Conservation (phyloP, 805 yeast species). For the Candida succiphila region DNA sequence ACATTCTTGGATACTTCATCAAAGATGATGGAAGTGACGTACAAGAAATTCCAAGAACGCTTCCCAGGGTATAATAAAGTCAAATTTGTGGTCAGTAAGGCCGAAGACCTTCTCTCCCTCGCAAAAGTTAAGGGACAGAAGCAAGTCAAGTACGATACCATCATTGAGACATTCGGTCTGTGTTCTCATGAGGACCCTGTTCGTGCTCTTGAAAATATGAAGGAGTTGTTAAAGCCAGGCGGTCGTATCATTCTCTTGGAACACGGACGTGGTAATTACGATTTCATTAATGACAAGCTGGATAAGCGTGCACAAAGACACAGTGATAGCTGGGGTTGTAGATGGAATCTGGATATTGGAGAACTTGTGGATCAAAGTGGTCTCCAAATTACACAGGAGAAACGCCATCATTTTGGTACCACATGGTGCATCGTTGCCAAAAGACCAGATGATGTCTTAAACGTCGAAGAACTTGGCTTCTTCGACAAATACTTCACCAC, state of each 20-base stretch:
- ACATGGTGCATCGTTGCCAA: slow-evolving; percentile 81
- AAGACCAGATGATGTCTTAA: slow-evolving; percentile 54
- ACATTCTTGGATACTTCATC: slow-evolving; percentile 81
- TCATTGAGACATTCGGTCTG: slow-evolving; percentile 87
- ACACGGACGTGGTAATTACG: slow-evolving; percentile 84
- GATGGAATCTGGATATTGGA: slow-evolving; percentile 95
- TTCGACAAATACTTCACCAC: slow-evolving; percentile 37
- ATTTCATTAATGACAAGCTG: slow-evolving; percentile 65
- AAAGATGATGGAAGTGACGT: slow-evolving; percentile 77
- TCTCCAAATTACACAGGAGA: slow-evolving; percentile 70
- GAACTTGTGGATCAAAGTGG: slow-evolving; percentile 79
- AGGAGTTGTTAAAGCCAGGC: slow-evolving; percentile 66
- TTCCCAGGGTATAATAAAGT: slow-evolving; percentile 64
- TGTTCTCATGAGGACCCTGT: slow-evolving; percentile 96
- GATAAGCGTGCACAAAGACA: slow-evolving; percentile 79
- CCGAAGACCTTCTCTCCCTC: slow-evolving; percentile 65
- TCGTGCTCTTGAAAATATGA: slow-evolving; percentile 66
- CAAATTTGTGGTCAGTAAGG: slow-evolving; percentile 84
- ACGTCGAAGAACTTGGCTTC: slow-evolving; percentile 35
- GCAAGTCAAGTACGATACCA: slow-evolving; percentile 72
- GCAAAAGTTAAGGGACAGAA: slow-evolving; percentile 12
- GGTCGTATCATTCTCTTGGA: slow-evolving; percentile 84
- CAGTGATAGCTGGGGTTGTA: slow-evolving; percentile 89
- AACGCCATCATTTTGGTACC: slow-evolving; percentile 82
- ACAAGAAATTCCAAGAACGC: slow-evolving; percentile 56